Conservation (phyloP, 768 basidiomycete genomes). For the Termitomyces sp. region DNA sequence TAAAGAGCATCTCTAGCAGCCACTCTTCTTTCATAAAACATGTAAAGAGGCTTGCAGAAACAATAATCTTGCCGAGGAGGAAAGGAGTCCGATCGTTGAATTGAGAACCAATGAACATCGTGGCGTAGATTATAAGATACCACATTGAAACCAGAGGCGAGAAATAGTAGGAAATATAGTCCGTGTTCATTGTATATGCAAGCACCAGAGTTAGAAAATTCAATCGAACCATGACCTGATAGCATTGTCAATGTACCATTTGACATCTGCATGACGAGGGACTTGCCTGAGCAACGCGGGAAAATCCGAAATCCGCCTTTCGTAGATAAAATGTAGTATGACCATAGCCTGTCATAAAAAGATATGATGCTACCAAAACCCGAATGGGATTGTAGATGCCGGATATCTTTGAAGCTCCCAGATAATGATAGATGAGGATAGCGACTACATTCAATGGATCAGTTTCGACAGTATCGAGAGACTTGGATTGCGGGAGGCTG, state of each 20-base stretch:
- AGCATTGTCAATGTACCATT: conserved; percentile 3
- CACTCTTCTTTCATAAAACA: conserved; percentile 59
- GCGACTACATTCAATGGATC: conserved; percentile 43
- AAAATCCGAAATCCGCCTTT: conserved; percentile 82
- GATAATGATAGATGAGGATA: conserved; percentile 90
- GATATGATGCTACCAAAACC: conserved; percentile 81
- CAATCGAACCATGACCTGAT: conserved; percentile 69
- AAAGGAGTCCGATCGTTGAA: conserved; percentile 68
- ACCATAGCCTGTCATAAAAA: conserved; percentile 93
- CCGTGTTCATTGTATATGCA: conserved; percentile 87
- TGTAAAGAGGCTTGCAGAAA: conserved; percentile 60
- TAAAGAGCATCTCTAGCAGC: conserved; percentile 62
- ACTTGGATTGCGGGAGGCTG: background rate
- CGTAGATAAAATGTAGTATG: conserved; percentile 86
- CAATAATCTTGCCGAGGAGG: conserved; percentile 62
- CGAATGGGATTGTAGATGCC: conserved; percentile 94
- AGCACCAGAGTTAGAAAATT: conserved; percentile 80
- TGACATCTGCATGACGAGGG: background rate
- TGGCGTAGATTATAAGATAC: conserved; percentile 82
- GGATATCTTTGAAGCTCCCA: conserved; percentile 83
- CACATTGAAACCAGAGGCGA: conserved; percentile 87
- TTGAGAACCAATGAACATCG: conserved; percentile 63
- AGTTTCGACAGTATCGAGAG: conserved; percentile 10
- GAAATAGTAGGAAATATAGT: conserved; percentile 90
- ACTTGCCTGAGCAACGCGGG: conserved; percentile 65